Evolutionary conservation across 2,329 filamentous ascomycete species (phyloP), one percentile per base, ranked within the genome.

Genomic region (Aspergillus brunneoviolaceus): DNA sequence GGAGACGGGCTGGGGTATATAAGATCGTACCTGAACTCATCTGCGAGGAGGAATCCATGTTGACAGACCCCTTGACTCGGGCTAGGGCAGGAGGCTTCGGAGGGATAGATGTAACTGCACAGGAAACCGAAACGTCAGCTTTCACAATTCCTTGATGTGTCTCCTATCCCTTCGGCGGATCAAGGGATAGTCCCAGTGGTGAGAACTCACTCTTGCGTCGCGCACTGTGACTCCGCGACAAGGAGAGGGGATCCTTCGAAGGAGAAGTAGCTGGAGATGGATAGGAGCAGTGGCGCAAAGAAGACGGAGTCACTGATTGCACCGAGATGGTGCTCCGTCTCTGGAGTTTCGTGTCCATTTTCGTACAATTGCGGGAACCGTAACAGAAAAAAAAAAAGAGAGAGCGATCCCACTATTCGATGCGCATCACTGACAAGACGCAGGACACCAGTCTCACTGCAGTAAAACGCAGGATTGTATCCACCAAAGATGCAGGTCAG

Each of bases 31-130:
- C 65, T 58, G 56, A 58, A 29, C 58, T 66, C 49, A 63, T 65
- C 33, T 60, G 67, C 25, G 70, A 71, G 27, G 71, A 67, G 25
- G 69, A 71, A 57, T 72, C 69, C 72, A 75, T 75, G 51, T 67
- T 64, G 56, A 53, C 52, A 59, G 63, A 64, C 39, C 70, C 71
- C 60, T 74, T 75, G 47, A 74, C 67, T 49, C 72, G 72, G 35
- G 65, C 65, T 49, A 75, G 62, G 21, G 72, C 71, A 35, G 65
- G 67, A 55, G 73, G 71, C 48, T 69, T 66, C 42, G 67, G 68
- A 58, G 67, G 67, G 16, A 67, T 65, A 9, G 66, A 53, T 51
- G 60, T 65, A 21, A 62, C 70, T 72, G 63, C 35, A 49, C 48
- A 48, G 25, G 42, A 35, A 39, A 33, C 14, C 42, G 50, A 25